Evolutionary conservation across 441 rosid species (phyloP), one percentile per base, ranked within the genome.

Genomic region (Mallotus repandus): DNA sequence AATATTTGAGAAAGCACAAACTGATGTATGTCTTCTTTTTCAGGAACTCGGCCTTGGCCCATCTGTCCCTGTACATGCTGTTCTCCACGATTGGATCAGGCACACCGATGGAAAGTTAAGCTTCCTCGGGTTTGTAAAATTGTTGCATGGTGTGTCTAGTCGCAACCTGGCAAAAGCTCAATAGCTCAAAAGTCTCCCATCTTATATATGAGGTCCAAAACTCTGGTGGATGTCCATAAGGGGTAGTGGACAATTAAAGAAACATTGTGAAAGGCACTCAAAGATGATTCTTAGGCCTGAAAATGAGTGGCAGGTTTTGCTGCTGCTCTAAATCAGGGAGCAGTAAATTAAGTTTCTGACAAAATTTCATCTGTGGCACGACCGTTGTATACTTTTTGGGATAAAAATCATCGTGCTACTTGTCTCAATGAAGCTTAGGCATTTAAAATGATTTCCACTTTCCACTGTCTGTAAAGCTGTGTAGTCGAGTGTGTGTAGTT

Each of bases 31-130:
- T 4, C 32, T 9, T 58, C 2, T 57, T 15, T 25, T 11, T 12
- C 93, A 94, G 98, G 98, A 94, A 73, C 97, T 94, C 22, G 97
- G 98, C 60, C 88, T 94, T 50, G 83, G 97, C 64, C 96, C 97
- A 32, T 87, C 95, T 8, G 83, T 92, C 55, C 96, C 98, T 5
- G 95, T 94, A 29, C 97, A 92, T 10, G 90, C 93, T 15, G 97
- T 94, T 66, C 94, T 94, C 66, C 95, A 92, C 2, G 98, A 94
- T 72, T 92, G 98, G 98, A 86, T 94, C 65, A 83, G 98, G 79
- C 97, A 92, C 68, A 89, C 97, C 0, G 97, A 94, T 86, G 98
- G 98, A 35, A 94, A 92, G 80, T 84, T 94, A 76, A 94, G 98
- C 72, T 94, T 92, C 80, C 89, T 89, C 0, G 98, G 98, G 18